Evolutionary conservation across 345 rosid genomes (phyloP).

Genomic region (Pistacia vera): DNA sequence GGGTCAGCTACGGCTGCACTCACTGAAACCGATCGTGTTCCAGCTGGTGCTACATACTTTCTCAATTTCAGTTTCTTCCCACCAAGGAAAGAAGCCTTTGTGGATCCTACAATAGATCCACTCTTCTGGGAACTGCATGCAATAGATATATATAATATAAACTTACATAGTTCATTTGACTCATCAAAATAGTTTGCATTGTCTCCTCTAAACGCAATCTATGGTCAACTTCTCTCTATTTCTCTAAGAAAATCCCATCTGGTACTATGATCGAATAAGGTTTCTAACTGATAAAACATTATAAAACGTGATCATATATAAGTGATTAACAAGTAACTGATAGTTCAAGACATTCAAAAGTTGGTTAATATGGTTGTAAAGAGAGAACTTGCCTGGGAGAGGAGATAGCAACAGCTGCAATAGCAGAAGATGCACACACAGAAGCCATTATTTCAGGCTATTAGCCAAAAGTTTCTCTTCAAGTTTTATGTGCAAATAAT

Average conservation of each 20-base stretch:
- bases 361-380: neutral
- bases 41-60: conserved; percentile 32
- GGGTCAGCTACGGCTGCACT: conserved; percentile 78
- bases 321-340: neutral
- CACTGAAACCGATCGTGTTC: conserved; percentile 41
- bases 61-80: conserved; percentile 72
- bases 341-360: neutral
- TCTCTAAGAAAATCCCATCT: neutral
- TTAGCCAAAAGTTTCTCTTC: neutral
- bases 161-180: no score
- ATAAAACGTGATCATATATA: neutral
- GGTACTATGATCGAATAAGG: neutral
- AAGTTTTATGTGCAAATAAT: neutral
- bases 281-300: neutral
- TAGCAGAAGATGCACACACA: conserved; percentile 85
- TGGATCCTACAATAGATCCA: conserved; percentile 47
- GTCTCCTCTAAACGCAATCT: neutral
- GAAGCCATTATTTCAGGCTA: conserved; percentile 65
- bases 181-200: neutral
- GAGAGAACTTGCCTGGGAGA: conserved; percentile 62
- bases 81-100: conserved; percentile 61
- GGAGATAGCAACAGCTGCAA: conserved; percentile 65
- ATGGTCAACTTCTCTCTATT: neutral
- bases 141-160: no score
- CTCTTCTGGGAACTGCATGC: conserved; percentile 57